Conservation (phyloP, 441 rosid species). For the Viola pubescens region DNA sequence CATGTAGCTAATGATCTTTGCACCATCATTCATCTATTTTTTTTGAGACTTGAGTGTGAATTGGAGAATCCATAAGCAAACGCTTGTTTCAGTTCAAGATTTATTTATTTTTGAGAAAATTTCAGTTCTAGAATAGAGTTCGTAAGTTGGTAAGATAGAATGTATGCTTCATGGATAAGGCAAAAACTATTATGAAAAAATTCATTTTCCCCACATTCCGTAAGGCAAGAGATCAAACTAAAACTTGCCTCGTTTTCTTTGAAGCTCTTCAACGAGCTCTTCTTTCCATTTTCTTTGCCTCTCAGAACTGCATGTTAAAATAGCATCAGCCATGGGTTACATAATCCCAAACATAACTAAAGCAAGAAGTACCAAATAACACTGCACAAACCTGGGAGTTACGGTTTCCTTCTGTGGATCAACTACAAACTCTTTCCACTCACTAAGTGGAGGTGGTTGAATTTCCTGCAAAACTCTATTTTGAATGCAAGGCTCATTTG, state of each 20-base stretch:
- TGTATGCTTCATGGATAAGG: no score
- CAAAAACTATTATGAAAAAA: no score
- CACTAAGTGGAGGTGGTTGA: constrained; percentile 43
- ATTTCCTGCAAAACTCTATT: constrained; percentile 48
- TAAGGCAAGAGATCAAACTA: neutral
- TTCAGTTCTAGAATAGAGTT: no score
- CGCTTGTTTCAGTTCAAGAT: no score
- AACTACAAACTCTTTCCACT: constrained; percentile 31
- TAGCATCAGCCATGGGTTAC: constrained; percentile 12
- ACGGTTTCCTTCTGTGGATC: constrained; percentile 33
- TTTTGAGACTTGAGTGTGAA: no score
- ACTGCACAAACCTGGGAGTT: constrained; percentile 46
- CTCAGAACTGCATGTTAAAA: constrained; percentile 44
- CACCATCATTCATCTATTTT: no score
- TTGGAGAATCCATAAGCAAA: no score
- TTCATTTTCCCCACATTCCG: no score
- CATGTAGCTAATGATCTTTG: no score
- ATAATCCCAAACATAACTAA: neutral
- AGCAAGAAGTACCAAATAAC: constrained; percentile 8
- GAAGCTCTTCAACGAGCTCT: constrained; percentile 89
- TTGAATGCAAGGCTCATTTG: constrained; percentile 30
- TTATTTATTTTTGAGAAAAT: no score
- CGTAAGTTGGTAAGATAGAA: no score
- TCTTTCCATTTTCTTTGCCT: constrained; percentile 85
- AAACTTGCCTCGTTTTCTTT: constrained; percentile 68